Conservation (phyloP, 768 basidiomycete genomes). For the Trametes cingulata region DNA sequence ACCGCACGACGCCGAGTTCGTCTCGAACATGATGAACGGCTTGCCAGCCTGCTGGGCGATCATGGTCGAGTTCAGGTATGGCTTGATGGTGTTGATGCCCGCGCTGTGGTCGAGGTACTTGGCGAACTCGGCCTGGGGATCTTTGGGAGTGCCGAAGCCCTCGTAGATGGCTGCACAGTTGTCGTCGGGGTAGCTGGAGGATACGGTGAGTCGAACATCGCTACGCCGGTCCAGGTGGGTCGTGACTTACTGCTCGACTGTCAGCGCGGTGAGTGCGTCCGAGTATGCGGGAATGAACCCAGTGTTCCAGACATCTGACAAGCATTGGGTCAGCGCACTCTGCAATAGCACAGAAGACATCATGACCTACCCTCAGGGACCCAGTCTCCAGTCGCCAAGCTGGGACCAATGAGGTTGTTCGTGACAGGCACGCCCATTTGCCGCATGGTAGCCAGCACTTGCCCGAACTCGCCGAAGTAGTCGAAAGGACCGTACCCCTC, state of each 20-base stretch:
- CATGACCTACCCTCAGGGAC: conserved; percentile 26
- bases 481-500: conserved; percentile 30
- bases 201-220: background rate
- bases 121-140: conserved; percentile 43
- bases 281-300: conserved; percentile 31
- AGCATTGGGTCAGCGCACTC: background rate
- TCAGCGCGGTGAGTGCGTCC: conserved; percentile 39
- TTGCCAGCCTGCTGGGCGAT: conserved; percentile 35
- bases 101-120: conserved; percentile 47
- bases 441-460: conserved; percentile 27
- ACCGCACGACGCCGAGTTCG: conserved; percentile 54
- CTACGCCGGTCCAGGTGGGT: background rate
- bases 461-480: conserved; percentile 36
- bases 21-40: conserved; percentile 55
- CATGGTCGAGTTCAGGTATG: conserved; percentile 39
- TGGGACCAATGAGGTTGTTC: conserved; percentile 36
- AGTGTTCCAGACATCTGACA: conserved; percentile 33
- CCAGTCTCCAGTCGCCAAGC: conserved; percentile 35
- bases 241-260: conserved; percentile 40
- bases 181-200: conserved; percentile 39
- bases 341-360: background rate
- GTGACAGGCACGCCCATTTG: conserved; percentile 24
- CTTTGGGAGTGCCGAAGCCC: conserved; percentile 27
- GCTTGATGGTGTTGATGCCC: conserved; percentile 35
- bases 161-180: conserved; percentile 34